Conservation (phyloP, 2,329 filamentous ascomycete genomes). For the Myrmaecium sp. region DNA sequence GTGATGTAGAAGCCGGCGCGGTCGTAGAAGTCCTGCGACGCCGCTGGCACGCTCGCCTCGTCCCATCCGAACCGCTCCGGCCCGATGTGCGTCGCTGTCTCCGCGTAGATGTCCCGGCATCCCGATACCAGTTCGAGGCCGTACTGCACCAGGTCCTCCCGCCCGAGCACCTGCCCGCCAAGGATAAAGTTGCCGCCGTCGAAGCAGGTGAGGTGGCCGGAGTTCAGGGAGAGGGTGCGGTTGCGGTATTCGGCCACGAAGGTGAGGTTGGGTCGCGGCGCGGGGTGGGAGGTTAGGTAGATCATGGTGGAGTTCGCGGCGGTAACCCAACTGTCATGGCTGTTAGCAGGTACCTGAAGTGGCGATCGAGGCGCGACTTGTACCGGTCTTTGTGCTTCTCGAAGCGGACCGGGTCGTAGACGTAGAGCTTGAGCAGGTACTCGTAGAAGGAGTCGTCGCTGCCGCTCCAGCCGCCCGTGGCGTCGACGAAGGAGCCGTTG, state of each 20-base stretch:
- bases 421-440: constrained; percentile 81
- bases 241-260: constrained; percentile 47
- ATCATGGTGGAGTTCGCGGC: constrained; percentile 62
- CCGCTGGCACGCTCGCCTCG: constrained; percentile 5
- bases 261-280: constrained; percentile 49
- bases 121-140: constrained; percentile 54
- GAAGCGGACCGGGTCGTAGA: constrained; percentile 56
- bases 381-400: constrained; percentile 45
- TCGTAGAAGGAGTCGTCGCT: constrained; percentile 73
- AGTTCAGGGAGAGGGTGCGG: constrained; percentile 19
- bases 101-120: constrained; percentile 57
- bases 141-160: constrained; percentile 52
- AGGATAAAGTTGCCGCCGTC: constrained; percentile 75
- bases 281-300: constrained; percentile 53
- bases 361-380: background rate
- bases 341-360: background rate
- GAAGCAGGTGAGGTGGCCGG: constrained; percentile 54
- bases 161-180: constrained; percentile 51
- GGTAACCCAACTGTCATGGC: constrained; percentile 38
- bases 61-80: constrained; percentile 42
- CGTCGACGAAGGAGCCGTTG: constrained; percentile 50
- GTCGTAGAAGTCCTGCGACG: constrained; percentile 40
- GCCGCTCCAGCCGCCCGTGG: constrained; percentile 57
- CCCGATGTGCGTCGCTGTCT: constrained; percentile 55
- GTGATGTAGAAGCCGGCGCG: constrained; percentile 56